phyloP scores from a whole-genome alignment of 179 eudicot species.

The Patellifolia procumbens region DNA sequence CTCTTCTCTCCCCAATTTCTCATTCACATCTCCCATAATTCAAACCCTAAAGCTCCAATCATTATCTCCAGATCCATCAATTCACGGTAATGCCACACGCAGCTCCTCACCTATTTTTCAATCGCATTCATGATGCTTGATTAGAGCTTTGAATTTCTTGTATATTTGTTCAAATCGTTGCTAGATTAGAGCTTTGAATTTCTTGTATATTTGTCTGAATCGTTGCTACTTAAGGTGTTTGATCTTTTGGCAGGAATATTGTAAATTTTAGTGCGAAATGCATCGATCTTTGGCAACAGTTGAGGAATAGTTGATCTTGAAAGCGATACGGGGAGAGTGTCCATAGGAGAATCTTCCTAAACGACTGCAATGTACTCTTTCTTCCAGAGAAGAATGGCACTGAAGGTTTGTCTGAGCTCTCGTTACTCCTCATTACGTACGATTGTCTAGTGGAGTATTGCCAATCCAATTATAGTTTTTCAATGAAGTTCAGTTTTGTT shows the following conservation, averaged over 20 bases:
- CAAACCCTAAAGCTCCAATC: conserved; percentile 24
- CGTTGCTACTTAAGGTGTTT: neutral
- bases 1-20: neutral
- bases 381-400: conserved; percentile 99
- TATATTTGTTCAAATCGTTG: too few species aligned
- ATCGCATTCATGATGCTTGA: too few species aligned
- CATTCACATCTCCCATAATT: conserved; percentile 10
- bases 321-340: conserved; percentile 83
- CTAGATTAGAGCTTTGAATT: neutral
- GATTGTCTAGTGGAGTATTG: neutral
- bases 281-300: conserved; percentile 61
- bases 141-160: too few species aligned
- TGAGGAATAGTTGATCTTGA: conserved; percentile 83
- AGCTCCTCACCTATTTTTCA: too few species aligned
- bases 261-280: conserved; percentile 39
- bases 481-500: neutral
- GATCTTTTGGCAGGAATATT: neutral
- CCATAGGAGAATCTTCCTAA: conserved; percentile 86
- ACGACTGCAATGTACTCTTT: too few species aligned
- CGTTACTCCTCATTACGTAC: neutral
- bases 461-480: neutral
- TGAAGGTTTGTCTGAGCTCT: conserved; percentile 47
- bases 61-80: conserved; percentile 6
- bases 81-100: conserved; percentile 1
- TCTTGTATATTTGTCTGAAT: too few species aligned